phyloP scores from a whole-genome alignment of 2,329 filamentous ascomycete species.

The Pseudogymnoascus sp. region DNA sequence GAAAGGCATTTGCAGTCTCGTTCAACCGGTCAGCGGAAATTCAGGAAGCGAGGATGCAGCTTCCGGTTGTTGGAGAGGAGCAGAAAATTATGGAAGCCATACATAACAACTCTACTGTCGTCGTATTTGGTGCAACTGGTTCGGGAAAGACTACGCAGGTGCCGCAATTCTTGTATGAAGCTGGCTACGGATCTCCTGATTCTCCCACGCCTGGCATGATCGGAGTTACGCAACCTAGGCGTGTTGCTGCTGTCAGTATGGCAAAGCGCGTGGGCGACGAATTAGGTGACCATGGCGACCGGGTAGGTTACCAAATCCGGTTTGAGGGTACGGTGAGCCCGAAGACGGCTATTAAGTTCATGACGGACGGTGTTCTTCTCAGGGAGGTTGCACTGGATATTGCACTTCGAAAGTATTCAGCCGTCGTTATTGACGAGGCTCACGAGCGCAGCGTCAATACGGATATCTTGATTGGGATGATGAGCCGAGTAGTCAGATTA shows the following conservation, averaged over 20 bases:
- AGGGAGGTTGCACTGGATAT: conserved; percentile 89
- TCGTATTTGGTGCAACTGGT: conserved; percentile 91
- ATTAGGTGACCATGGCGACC: conserved; percentile 66
- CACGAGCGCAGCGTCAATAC: conserved; percentile 97
- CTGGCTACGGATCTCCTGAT: conserved; percentile 74
- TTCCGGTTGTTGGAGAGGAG: conserved; percentile 91
- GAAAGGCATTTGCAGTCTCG: conserved; percentile 70
- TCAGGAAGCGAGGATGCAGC: conserved; percentile 66
- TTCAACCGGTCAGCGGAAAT: conserved; percentile 66
- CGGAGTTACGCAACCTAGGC: conserved; percentile 86
- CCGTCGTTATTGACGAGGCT: conserved; percentile 91
- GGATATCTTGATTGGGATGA: conserved; percentile 94
- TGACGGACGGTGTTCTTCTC: conserved; percentile 95
- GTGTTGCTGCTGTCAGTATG: conserved; percentile 96
- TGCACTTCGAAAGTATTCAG: conserved; percentile 80
- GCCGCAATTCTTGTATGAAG: conserved; percentile 91
- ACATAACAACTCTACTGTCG: conserved; percentile 80
- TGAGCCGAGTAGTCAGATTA: conserved; percentile 84
- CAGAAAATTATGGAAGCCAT: conserved; percentile 98
- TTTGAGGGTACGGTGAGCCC: conserved; percentile 79
- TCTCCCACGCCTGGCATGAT: conserved; percentile 86
- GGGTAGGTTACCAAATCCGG: conserved; percentile 87
- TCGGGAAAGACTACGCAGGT: conserved; percentile 97
- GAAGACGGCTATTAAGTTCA: conserved; percentile 91
- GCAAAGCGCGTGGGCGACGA: conserved; percentile 85